These are phyloP conservation scores for Trichoderma koningii DNA, from an alignment of 2,329 filamentous ascomycete species.

Conservation along the genomic window DNA sequence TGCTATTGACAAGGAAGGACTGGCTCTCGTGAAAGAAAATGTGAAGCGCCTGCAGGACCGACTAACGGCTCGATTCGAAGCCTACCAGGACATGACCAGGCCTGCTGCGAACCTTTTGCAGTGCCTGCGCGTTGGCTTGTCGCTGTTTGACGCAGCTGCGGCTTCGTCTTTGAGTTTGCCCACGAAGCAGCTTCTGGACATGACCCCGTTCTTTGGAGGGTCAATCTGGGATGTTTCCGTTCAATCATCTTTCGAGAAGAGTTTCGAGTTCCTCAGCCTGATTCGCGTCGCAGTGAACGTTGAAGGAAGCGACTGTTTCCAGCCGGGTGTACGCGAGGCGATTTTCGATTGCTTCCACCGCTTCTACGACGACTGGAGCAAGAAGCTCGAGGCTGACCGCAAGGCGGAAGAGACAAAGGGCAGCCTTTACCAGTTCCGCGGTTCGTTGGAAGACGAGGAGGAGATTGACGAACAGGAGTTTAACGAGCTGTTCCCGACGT, in stretches of 20 bases:
- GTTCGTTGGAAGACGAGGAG: slow-evolving; percentile 74
- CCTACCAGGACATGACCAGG: slow-evolving; percentile 81
- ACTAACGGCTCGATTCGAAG: slow-evolving; percentile 68
- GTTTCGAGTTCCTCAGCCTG: slow-evolving; percentile 49
- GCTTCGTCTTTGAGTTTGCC: slow-evolving; percentile 46
- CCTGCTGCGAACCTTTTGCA: slow-evolving; percentile 79
- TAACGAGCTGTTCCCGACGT: slow-evolving; percentile 78
- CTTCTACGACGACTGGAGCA: slow-evolving; percentile 80
- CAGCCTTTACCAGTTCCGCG: slow-evolving; percentile 82
- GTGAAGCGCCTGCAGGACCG: slow-evolving; percentile 70
- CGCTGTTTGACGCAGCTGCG: slow-evolving; percentile 53
- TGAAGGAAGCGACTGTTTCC: slow-evolving; percentile 49
- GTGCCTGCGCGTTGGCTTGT: slow-evolving; percentile 75
- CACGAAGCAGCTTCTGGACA: slow-evolving; percentile 45
- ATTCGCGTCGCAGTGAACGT: slow-evolving; percentile 45
- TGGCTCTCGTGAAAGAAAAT: slow-evolving; percentile 56
- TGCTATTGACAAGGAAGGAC: slow-evolving; percentile 39
- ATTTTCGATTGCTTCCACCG: slow-evolving; percentile 68
- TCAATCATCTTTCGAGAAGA: slow-evolving; percentile 32
- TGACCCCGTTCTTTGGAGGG: slow-evolving; percentile 61
- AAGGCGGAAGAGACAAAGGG: slow-evolving; percentile 71
- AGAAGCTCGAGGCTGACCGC: slow-evolving; percentile 73
- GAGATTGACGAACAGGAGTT: slow-evolving; percentile 74
- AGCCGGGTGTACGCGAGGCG: slow-evolving; percentile 49
- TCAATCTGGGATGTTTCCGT: slow-evolving; percentile 37